These are phyloP conservation scores for Fusarium keratoplasticum DNA, from an alignment of 2,329 filamentous ascomycete species.

Conservation along the genomic window DNA sequence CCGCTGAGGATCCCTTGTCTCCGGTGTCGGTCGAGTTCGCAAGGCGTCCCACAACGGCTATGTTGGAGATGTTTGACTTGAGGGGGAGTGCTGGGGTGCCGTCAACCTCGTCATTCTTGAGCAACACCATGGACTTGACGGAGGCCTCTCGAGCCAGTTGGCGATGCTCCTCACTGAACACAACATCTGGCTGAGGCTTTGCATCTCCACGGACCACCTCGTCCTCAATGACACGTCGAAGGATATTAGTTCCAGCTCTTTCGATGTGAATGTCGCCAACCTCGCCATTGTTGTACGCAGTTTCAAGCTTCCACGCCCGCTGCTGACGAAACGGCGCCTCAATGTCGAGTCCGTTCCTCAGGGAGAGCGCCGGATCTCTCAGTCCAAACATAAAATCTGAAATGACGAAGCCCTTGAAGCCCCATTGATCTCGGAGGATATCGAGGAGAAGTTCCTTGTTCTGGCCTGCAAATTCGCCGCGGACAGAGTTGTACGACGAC, in stretches of 20 bases:
- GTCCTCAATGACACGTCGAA: conserved; percentile 17
- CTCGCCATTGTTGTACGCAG: neutral
- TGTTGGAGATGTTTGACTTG: neutral
- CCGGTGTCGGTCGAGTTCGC: conserved; percentile 30
- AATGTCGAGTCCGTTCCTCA: conserved; percentile 37
- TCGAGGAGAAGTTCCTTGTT: conserved; percentile 26
- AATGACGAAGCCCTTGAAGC: conserved; percentile 32
- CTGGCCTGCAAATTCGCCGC: conserved; percentile 33
- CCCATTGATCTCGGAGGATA: conserved; percentile 32
- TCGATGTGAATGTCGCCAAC: conserved; percentile 12
- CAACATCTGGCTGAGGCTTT: neutral
- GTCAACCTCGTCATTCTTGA: conserved; percentile 25
- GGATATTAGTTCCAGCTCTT: conserved; percentile 8
- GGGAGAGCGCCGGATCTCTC: conserved; percentile 15
- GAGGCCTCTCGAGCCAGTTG: conserved; percentile 28
- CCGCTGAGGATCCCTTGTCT: conserved; percentile 32
- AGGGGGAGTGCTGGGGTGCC: neutral
- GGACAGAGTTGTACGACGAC: conserved; percentile 37
- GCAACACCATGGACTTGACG: conserved; percentile 32
- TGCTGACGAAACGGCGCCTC: conserved; percentile 35
- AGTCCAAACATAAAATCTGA: conserved; percentile 37
- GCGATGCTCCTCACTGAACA: conserved; percentile 34
- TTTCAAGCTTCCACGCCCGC: neutral
- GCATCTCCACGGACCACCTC: neutral
- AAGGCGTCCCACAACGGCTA: conserved; percentile 33